Conservation (phyloP, 257 asterid genomes). For the Capsicum pubescens region DNA sequence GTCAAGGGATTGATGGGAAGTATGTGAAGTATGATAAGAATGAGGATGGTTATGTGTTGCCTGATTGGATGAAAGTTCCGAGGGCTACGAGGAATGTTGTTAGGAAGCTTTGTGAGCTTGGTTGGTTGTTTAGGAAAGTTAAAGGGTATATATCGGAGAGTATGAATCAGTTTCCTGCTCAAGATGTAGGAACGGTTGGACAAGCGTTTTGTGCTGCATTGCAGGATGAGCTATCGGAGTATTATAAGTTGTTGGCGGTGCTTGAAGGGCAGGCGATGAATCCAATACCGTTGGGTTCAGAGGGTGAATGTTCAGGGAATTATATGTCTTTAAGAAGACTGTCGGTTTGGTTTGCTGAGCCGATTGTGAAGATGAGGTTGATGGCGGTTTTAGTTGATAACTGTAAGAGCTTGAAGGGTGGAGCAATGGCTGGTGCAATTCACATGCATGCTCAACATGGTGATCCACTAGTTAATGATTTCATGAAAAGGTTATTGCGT, state of each 20-base stretch:
- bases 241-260: conserved; percentile 85
- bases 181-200: conserved; percentile 94
- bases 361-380: conserved; percentile 94
- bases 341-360: conserved; percentile 96
- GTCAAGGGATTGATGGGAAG: conserved; percentile 96
- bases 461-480: conserved; percentile 92
- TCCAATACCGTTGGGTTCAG: conserved; percentile 86
- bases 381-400: conserved; percentile 98
- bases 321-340: conserved; percentile 88
- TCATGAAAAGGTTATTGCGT: conserved; percentile 87
- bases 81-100: conserved; percentile 74
- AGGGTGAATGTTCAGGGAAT: conserved; percentile 64
- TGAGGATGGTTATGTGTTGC: conserved; percentile 70
- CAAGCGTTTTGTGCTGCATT: conserved; percentile 98
- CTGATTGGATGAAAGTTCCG: conserved; percentile 64
- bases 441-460: conserved; percentile 99
- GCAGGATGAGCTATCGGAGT: conserved; percentile 90
- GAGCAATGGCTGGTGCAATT: conserved; percentile 99
- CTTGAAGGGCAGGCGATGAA: conserved; percentile 97
- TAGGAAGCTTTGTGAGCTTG: conserved; percentile 89
- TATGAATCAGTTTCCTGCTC: conserved; percentile 74
- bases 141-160: conserved; percentile 72
- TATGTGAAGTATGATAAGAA: conserved; percentile 71
- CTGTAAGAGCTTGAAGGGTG: conserved; percentile 93
- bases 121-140: conserved; percentile 93